A percentile compares a stretch with the other conserved stretches of the same genome.
Evolutionary conservation across 352 stramenopile genomes (phyloP).

Genomic region (Pythium brassicae): DNA sequence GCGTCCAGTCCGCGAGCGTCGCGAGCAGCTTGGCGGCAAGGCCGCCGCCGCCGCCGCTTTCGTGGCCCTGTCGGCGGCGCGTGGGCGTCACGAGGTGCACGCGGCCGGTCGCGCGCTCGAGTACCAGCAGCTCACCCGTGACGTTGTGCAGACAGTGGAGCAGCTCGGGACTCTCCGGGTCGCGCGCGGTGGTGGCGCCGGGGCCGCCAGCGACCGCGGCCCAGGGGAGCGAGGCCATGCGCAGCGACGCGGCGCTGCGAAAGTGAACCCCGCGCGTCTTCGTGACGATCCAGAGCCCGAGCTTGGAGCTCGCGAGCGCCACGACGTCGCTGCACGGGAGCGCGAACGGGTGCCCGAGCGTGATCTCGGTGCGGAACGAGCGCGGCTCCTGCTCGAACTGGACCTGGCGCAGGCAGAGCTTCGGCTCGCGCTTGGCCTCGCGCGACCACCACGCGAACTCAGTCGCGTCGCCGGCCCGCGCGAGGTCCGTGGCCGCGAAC

Average conservation of each 20-base stretch:
- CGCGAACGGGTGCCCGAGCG: conserved; percentile 59
- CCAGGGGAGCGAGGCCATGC: conserved; percentile 39
- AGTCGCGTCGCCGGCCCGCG: conserved; percentile 30
- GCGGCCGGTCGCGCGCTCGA: conserved; percentile 25
- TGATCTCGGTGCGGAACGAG: conserved; percentile 75
- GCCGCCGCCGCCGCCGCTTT: not conserved
- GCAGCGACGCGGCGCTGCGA: conserved; percentile 44
- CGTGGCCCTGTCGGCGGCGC: not conserved
- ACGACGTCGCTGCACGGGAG: conserved; percentile 30
- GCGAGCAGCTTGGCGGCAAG: conserved; percentile 18
- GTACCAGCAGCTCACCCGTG: conserved; percentile 70
- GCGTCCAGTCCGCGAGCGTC: conserved; percentile 20
- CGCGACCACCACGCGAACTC: conserved; percentile 80
- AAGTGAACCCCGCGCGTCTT: conserved; percentile 44
- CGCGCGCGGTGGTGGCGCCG: not conserved
- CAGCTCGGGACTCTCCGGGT: conserved; percentile 11
- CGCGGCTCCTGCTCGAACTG: conserved; percentile 63
- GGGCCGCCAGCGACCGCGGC: not conserved
- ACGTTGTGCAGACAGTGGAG: conserved; percentile 56
- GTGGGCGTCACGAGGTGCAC: conserved; percentile 43
- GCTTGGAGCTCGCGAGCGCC: conserved; percentile 44
- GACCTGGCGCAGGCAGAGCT: conserved; percentile 63
- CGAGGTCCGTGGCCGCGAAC: conserved; percentile 47
- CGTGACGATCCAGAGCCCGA: conserved; percentile 74
- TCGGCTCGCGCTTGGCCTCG: conserved; percentile 53